phyloP scores from a whole-genome alignment of 129 eudicot genomes.

The Logfia minima region DNA sequence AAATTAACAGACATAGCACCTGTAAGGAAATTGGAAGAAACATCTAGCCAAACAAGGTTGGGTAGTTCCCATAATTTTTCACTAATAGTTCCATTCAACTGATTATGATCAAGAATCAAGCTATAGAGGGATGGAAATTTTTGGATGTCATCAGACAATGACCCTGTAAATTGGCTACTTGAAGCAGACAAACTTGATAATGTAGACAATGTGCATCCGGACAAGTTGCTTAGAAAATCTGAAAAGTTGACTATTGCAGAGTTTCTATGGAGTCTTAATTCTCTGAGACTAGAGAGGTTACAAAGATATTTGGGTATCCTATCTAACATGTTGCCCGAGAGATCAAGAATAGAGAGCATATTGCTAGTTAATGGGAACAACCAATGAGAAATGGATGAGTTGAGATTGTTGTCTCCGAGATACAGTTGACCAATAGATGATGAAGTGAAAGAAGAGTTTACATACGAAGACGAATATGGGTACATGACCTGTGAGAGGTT shows the following conservation, averaged over 20 bases:
- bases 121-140: not conserved
- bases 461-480: conserved; percentile 1
- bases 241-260: not conserved
- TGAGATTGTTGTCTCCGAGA: not conserved
- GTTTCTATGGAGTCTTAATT: not conserved
- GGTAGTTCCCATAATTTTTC: conserved; percentile 1
- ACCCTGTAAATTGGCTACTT: not conserved
- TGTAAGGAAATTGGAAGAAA: not conserved
- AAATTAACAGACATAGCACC: not conserved
- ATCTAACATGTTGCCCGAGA: not conserved
- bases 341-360: no score
- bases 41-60: not conserved
- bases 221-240: not conserved
- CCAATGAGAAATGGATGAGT: conserved; percentile 2
- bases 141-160: not conserved
- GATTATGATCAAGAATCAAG: not conserved
- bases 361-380: not conserved
- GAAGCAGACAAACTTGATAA: not conserved
- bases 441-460: not conserved
- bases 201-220: not conserved
- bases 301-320: not conserved
- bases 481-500: conserved; percentile 19
- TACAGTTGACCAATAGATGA: not conserved
- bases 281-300: not conserved
- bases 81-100: not conserved